These are phyloP conservation scores for Tephrocybe rancida DNA, from an alignment of 768 basidiomycete species.

Conservation along the genomic window DNA sequence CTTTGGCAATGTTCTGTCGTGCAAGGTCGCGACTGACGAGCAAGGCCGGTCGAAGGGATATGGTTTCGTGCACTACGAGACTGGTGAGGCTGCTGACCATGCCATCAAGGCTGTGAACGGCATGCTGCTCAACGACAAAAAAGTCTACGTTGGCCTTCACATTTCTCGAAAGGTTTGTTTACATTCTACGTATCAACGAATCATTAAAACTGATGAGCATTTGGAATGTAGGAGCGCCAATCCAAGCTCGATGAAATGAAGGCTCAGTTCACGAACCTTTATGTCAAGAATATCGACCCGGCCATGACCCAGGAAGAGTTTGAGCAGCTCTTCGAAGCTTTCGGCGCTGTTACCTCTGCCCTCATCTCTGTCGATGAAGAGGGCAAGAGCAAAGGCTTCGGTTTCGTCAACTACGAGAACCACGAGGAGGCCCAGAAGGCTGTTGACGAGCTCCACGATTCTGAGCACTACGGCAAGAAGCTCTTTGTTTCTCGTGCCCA, in stretches of 20 bases:
- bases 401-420: constrained; percentile 94
- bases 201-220: neutral
- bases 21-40: constrained; percentile 98
- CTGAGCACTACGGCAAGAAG: constrained; percentile 82
- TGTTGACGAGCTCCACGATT: constrained; percentile 87
- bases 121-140: constrained; percentile 99
- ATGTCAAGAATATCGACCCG: constrained; percentile 94
- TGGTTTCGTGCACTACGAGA: constrained; percentile 99
- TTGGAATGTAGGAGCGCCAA: constrained; percentile 75
- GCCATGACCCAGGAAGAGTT: constrained; percentile 88
- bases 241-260: constrained; percentile 99
- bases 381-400: constrained; percentile 95
- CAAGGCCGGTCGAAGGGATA: constrained; percentile 95
- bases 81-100: constrained; percentile 90
- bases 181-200: neutral
- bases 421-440: constrained; percentile 93
- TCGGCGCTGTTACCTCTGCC: constrained; percentile 87
- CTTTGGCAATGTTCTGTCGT: constrained; percentile 97
- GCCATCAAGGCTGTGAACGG: constrained; percentile 99
- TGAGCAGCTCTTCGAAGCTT: constrained; percentile 71
- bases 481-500: constrained; percentile 96
- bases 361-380: constrained; percentile 82
- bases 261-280: constrained; percentile 96
- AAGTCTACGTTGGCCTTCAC: constrained; percentile 97
- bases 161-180: constrained; percentile 86